Evolutionary conservation across 768 basidiomycete genomes (phyloP), one percentile per base, ranked within the genome.

Genomic region (Phlebiopsis gigantea): DNA sequence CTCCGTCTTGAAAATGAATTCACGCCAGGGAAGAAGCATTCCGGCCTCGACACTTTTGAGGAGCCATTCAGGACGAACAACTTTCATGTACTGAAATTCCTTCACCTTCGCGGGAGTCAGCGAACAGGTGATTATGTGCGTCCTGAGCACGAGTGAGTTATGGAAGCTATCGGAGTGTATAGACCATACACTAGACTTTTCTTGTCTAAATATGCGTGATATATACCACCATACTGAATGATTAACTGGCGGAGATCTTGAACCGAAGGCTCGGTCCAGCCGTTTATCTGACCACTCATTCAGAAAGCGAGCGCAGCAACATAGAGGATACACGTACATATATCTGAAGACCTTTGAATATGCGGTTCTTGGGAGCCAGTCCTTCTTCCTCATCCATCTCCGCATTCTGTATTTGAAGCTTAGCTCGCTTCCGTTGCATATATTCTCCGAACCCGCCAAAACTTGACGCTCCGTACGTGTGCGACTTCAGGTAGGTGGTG

Each of bases 361-460:
- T 80, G 56, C 75, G 68, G 41, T 75, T 78, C 34, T 71, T 71
- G 28, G 19, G 42, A 60, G 7, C 63, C 60, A 2, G 60, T 57
- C 59, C 62, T 21, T 55, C 63, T n/a, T 50, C 67, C 21, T 54
- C 62, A 25, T 69, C 66, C 31, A 79, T 64, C 54, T 71, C 69
- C 30, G 67, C 67, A 58, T 93, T 91, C 72, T 93, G 90, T 4
- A 92, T 83, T 63, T 89, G 90, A 48, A 98, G 69, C 69, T 98
- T 98, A 28, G 88, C 87, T 2, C 96, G 82, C 72, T 98, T 98
- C 58, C 93, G 78, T 2, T 77, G 71, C 91, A 97, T 93, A 66
- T 97, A 98, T 65, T 94, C 86, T 0, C 88, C 90, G 60, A 84
- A 91, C 1, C 82, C 83, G 14, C 91, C 93, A 68, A 95, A 98